Conservation (phyloP, 225 moss, liverwort and hornwort species). For the Marchantia paleacea region DNA sequence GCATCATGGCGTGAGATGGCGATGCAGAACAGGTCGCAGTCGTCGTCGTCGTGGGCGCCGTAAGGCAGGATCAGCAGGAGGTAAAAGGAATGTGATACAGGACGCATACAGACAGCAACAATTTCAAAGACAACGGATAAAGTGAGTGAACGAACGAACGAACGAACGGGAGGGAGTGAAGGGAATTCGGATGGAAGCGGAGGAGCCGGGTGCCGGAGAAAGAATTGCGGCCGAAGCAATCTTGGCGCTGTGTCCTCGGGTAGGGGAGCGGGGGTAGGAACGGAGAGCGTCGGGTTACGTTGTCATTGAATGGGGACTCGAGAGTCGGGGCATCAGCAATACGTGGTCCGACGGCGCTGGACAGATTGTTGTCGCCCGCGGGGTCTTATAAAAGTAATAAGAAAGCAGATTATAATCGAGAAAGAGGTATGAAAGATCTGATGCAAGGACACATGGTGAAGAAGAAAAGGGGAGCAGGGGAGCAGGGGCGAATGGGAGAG, state of each 20-base stretch:
- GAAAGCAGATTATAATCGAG: not conserved
- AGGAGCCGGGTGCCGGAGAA: not conserved
- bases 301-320: not conserved
- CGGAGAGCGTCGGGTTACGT: not conserved
- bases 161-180: not conserved
- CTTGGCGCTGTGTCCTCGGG: not conserved
- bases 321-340: not conserved
- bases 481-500: not conserved
- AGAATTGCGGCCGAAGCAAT: constrained; percentile 14
- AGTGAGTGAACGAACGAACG: not conserved
- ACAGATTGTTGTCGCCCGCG: not conserved
- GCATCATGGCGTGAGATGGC: not conserved
- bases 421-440: not conserved
- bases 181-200: not conserved
- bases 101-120: not conserved
- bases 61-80: not conserved
- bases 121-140: not conserved
- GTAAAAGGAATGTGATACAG: not conserved
- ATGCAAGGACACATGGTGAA: not conserved
- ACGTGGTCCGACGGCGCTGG: not conserved
- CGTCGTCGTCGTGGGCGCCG: not conserved
- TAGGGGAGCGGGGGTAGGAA: not conserved
- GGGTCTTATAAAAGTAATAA: not conserved
- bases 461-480: not conserved
- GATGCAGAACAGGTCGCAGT: too few relatives aligned